Evolutionary conservation across 371 early-diverging fungal genomes (phyloP).

Genomic region (Amoeboaphelidium occidentale): DNA sequence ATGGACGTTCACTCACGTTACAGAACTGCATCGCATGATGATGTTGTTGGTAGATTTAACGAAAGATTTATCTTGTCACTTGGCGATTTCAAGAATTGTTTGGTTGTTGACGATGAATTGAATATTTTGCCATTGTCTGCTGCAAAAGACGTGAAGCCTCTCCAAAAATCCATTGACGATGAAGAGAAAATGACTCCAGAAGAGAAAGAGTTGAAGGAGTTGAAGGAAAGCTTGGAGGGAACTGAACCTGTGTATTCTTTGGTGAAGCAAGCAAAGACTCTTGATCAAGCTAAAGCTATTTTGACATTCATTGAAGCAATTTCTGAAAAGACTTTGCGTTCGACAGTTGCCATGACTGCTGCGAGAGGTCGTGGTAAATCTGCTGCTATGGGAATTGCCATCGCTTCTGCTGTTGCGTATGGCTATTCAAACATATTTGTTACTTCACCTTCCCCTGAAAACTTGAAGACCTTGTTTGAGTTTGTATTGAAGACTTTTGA

Average conservation of each 20-base stretch:
- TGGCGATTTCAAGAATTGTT: constrained; percentile 61
- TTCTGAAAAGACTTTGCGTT: constrained; percentile 68
- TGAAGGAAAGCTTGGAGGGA: constrained; percentile 59
- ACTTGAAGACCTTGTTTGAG: constrained; percentile 91
- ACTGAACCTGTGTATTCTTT: constrained; percentile 67
- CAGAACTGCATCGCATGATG: constrained; percentile 73
- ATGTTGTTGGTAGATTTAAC: constrained; percentile 88
- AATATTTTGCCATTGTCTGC: constrained; percentile 52
- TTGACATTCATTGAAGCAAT: constrained; percentile 85
- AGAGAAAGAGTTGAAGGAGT: constrained; percentile 42
- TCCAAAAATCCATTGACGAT: constrained; percentile 5
- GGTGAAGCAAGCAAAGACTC: constrained; percentile 46
- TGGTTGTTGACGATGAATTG: constrained; percentile 89
- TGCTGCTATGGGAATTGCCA: constrained; percentile 85
- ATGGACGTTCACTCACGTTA: constrained; percentile 93
- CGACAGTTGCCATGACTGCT: constrained; percentile 85
- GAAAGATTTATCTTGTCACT: constrained; percentile 90
- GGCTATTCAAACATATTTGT: constrained; percentile 97
- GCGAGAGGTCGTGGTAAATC: constrained; percentile 99
- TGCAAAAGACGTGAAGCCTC: neutral
- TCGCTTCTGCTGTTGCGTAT: constrained; percentile 87
- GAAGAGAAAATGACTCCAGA: constrained; percentile 28
- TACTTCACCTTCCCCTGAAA: constrained; percentile 92
- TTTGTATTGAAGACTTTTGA: constrained; percentile 93
- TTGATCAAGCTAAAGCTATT: constrained; percentile 80